Evolutionary conservation across 352 stramenopile genomes (phyloP).

Genomic region (Phytophthora boehmeriae): DNA sequence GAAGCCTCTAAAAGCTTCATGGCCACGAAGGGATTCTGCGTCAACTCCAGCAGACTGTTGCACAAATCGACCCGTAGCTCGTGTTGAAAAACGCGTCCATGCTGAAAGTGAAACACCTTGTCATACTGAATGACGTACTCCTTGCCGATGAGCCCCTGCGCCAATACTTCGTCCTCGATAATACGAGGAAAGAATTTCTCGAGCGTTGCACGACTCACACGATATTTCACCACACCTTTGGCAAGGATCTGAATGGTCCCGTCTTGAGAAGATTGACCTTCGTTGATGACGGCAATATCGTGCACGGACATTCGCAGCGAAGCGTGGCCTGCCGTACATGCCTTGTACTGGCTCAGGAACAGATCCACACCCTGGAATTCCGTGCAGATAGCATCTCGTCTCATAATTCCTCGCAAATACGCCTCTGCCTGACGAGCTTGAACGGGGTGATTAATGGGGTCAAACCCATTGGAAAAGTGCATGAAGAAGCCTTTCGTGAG

Average conservation of each 20-base stretch:
- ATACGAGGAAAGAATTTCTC: conserved; percentile 55
- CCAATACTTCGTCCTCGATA: conserved; percentile 55
- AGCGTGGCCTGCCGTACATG: conserved; percentile 36
- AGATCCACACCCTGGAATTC: conserved; percentile 62
- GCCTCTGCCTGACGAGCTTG: conserved; percentile 26
- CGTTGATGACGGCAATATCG: conserved; percentile 30
- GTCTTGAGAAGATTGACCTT: conserved; percentile 22
- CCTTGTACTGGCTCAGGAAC: conserved; percentile 56
- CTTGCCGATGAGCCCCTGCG: conserved; percentile 60
- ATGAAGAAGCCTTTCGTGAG: conserved; percentile 49
- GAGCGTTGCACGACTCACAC: conserved; percentile 53
- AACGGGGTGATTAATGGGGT: conserved; percentile 22
- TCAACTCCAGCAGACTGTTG: conserved; percentile 53
- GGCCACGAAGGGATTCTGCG: conserved; percentile 56
- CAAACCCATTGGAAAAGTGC: conserved; percentile 48
- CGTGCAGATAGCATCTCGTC: conserved; percentile 46
- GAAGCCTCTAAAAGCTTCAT: conserved; percentile 58
- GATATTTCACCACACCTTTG: conserved; percentile 41
- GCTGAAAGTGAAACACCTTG: conserved; percentile 71
- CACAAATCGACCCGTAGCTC: conserved; percentile 59
- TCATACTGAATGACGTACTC: conserved; percentile 70
- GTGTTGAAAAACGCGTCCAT: conserved; percentile 59
- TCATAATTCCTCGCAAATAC: conserved; percentile 53
- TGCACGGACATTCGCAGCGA: conserved; percentile 38
- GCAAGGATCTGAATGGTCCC: conserved; percentile 44